Conservation (phyloP, 306 rosid species). For the Canavalia ensiformis region DNA sequence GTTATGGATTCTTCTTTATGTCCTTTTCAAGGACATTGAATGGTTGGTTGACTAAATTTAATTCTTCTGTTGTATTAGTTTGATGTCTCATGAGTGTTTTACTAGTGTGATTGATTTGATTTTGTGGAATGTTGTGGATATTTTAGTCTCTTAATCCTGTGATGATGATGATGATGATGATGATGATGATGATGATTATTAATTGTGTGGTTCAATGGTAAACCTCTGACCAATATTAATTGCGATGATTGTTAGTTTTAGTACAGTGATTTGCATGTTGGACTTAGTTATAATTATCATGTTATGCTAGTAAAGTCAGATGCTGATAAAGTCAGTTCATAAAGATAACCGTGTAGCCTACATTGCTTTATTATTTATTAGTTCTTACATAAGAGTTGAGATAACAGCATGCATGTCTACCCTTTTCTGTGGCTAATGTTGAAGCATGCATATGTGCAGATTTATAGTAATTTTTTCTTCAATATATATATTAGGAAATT, state of each 20-base stretch:
- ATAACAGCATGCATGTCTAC: background rate
- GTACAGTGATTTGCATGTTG: constrained; percentile 15
- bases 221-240: constrained; percentile 2
- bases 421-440: background rate
- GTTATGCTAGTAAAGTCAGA: constrained; percentile 8
- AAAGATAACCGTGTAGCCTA: background rate
- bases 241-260: background rate
- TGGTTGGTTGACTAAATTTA: background rate
- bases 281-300: constrained; percentile 18
- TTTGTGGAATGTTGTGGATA: background rate
- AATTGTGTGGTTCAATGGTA: background rate
- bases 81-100: constrained; percentile 25
- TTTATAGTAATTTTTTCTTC: constrained; percentile 13
- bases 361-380: constrained; percentile 3
- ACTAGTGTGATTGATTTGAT: background rate
- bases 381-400: background rate
- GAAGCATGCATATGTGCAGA: constrained; percentile 1
- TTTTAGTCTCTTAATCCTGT: background rate
- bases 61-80: background rate
- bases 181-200: background rate
- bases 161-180: too few species aligned
- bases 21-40: background rate
- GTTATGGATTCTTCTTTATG: background rate
- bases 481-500: background rate
- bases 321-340: constrained; percentile 1